Percentiles rank a stretch among this genome's conserved stretches.
These are phyloP conservation scores for Hawksworthiomyces lignivorus DNA, from an alignment of 2,329 filamentous ascomycete genomes.

Conservation along the genomic window DNA sequence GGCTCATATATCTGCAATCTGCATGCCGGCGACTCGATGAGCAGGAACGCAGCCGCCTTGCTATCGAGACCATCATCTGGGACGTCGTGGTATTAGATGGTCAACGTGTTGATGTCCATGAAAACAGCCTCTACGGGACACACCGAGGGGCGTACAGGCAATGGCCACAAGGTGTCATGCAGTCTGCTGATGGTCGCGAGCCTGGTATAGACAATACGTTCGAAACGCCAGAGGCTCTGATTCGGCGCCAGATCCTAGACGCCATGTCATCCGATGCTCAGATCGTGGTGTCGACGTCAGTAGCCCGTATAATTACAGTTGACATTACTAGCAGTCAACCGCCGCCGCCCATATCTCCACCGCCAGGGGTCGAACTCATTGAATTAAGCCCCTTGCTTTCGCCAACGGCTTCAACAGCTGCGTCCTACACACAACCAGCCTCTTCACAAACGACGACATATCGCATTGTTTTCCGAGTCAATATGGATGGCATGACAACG, in stretches of 20 bases:
- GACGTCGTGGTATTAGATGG: slow-evolving; percentile 58
- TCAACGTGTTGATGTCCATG: slow-evolving; percentile 47
- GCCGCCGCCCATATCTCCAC: slow-evolving; percentile 43
- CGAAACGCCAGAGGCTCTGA: slow-evolving; percentile 21
- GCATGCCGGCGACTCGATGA: slow-evolving; percentile 45
- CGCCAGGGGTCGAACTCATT: slow-evolving; percentile 52
- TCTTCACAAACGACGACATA: slow-evolving; percentile 31
- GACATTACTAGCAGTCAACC: slow-evolving; percentile 50
- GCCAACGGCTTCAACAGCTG: slow-evolving; percentile 17
- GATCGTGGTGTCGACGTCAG: slow-evolving; percentile 52
- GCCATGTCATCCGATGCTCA: slow-evolving; percentile 47
- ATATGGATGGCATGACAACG: slow-evolving; percentile 2
- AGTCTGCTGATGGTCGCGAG: too few species aligned
- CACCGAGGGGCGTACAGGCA: slow-evolving; percentile 22
- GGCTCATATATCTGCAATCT: slow-evolving; percentile 54
- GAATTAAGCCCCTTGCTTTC: slow-evolving; percentile 33
- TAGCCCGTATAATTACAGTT: slow-evolving; percentile 57
- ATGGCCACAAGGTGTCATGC: too few species aligned
- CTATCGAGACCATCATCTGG: slow-evolving; percentile 54
- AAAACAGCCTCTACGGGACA: slow-evolving; percentile 24
- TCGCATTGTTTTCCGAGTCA: slow-evolving; percentile 49
- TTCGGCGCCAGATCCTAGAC: slow-evolving; percentile 47
- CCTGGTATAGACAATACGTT: too few species aligned
- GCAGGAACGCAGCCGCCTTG: slow-evolving; percentile 38
- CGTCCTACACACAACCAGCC: slow-evolving; percentile 6